Base-by-base conservation (phyloP, 2,329 filamentous ascomycete species). In the Nigrospora sphaerica region DNA sequence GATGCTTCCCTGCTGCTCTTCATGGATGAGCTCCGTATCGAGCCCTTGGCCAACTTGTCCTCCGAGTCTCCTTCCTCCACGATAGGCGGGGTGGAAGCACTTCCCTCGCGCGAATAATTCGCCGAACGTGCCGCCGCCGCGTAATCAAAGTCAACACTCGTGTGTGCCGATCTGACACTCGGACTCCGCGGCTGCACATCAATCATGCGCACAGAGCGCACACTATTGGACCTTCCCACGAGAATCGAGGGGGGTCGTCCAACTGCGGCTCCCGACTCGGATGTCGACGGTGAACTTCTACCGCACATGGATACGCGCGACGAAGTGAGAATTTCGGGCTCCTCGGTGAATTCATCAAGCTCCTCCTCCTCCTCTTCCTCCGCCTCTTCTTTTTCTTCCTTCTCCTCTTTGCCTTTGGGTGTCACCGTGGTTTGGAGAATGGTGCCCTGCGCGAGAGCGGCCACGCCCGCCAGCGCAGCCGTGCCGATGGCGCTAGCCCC, bases 181-280 rank as follows among this genome's bases (percentile, higher is more conserved):
- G 76, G 74, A 51, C 74, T 79, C 51, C 73, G 74, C 17, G 74
- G 74, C 10, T 70, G 55, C 6, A 81, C 77, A 33, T 81, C 77
- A 23, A 81, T 75, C 33, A 82, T 65, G n/a, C 78, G 74, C 33
- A 75, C 73, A 3, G 78, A 81, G 49, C 73, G 72, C 16, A 78
- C 66, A 52, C 76, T 80, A 3, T 73, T 64, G 5, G 72, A 67
- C 39, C 70, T 62, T n/a, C 60, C 60, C 54, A 57, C 72, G 54
- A 64, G 59, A 51, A 67, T 63, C 16, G 67, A 63, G 32, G 63
- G 60, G 45, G 55, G 68, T 50, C 54, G 71, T 28, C 66, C 67
- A 36, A 28, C 7, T 28, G 23, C 23, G 2, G 42, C 13, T 9
- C 42, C 42, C 18, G 64, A 62, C 9, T 80, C 77, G 1, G 75